Base-by-base conservation (phyloP, 2,329 filamentous ascomycete genomes). In the Colletotrichum sp. region DNA sequence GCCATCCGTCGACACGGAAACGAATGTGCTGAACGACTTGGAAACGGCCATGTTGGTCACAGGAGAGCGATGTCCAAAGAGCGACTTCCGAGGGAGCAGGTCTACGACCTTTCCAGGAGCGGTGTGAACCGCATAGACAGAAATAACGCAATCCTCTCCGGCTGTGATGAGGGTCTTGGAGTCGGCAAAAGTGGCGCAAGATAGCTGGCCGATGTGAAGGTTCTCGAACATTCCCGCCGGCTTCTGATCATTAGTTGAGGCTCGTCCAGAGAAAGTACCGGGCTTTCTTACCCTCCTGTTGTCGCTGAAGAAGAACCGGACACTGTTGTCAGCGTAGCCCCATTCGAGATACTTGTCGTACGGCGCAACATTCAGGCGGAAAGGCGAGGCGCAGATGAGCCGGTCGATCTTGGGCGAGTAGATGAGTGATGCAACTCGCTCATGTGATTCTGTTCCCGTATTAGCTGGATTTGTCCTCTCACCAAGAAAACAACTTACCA, bases 311-410 rank as follows among this genome's bases (percentile, higher is more conserved):
- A 95, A 98, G 87, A 99, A 98, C 6, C 97, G 94, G 32, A 99
- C 91, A 79, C 95, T 97, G 79, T 95, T 95, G 83, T 99, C 97
- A 1, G 95, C 94, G 80, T 97, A 98, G 2, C 96, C 96, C 96
- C 96, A 98, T 85, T 98, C 96, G 79, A 98, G 90, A 80, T 95
- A 98, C 79, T 96, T 96, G 84, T 98, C 96, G 81, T 95, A 98
- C 0, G 96, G 96, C 1, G 96, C 94, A 15, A 98, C 92, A 80
- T 98, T 97, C 56, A 98, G 89, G 25, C 95, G 91, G 84, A 98
- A 95, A 0, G 96, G 93, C 18, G 95, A 94, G 5, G 95, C 94
- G 80, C 94, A 97, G 5, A 98, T 88, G 6, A 98, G 87, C 16
- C 95, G 93, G 81, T 98, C 96, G 10, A 95, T 89, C 80, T 95